These are phyloP conservation scores for Hamamelis virginiana DNA, from an alignment of 164 flowering plant genomes.

Conservation along the genomic window DNA sequence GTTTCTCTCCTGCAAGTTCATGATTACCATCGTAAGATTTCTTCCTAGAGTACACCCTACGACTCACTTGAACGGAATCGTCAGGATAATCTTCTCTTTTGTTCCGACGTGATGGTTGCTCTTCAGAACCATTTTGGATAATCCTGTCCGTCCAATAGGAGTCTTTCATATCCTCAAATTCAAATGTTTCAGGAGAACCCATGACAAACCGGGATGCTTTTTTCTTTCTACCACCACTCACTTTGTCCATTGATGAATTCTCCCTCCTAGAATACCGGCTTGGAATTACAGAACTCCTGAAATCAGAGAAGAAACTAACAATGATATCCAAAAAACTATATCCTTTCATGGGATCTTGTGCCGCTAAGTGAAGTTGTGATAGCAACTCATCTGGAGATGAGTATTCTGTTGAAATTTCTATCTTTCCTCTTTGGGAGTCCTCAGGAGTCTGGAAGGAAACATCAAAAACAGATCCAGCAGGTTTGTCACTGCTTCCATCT, in stretches of 20 bases:
- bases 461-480: constrained; percentile 26
- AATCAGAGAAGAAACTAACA: constrained; percentile 53
- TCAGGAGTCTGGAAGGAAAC: constrained; percentile 18
- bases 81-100: constrained; percentile 27
- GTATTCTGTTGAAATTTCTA: constrained; percentile 25
- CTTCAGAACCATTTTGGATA: constrained; percentile 51
- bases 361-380: constrained; percentile 51
- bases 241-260: constrained; percentile 19
- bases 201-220: constrained; percentile 16
- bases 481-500: constrained; percentile 17
- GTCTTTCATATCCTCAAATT: constrained; percentile 52
- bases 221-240: constrained; percentile 38
- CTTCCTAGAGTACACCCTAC: constrained; percentile 33
- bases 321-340: constrained; percentile 29
- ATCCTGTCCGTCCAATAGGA: constrained; percentile 66
- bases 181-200: constrained; percentile 42
- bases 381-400: constrained; percentile 52
- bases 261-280: constrained; percentile 18
- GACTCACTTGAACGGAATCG: constrained; percentile 22
- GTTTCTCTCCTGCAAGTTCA: constrained; percentile 27
- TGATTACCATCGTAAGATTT: constrained; percentile 27
- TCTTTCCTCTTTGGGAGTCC: constrained; percentile 18
- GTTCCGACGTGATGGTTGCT: constrained; percentile 22
- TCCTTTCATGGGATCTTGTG: constrained; percentile 50
- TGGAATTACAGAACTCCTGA: constrained; percentile 40